A percentile compares a stretch with the other conserved stretches of the same genome.
These are phyloP conservation scores for Candida dajiaensis DNA, from an alignment of 805 yeast genomes.

Conservation along the genomic window DNA sequence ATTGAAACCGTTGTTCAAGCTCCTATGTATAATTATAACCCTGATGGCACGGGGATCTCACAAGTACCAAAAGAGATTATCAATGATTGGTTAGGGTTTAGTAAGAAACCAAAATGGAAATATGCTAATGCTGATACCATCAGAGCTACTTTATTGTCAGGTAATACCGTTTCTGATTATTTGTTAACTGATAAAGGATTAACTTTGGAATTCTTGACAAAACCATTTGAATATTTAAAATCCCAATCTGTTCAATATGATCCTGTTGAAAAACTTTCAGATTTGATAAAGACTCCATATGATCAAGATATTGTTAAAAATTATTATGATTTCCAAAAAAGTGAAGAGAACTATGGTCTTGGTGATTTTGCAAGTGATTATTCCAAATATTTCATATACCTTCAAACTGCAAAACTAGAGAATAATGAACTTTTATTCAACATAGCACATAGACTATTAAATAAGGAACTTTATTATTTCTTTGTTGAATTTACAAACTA, in stretches of 20 bases:
- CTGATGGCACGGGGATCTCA: background rate
- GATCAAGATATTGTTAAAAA: background rate
- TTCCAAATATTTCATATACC: conserved; percentile 1
- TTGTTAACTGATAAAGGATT: conserved; percentile 2
- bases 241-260: background rate
- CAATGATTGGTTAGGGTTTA: background rate
- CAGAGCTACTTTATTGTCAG: conserved; percentile 8
- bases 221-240: background rate
- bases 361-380: conserved; percentile 7
- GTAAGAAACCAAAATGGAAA: background rate
- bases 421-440: conserved; percentile 4
- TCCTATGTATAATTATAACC: background rate
- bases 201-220: conserved; percentile 1
- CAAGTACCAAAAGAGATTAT: background rate
- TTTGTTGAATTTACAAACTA: conserved; percentile 8
- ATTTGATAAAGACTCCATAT: background rate
- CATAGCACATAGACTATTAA: conserved; percentile 6
- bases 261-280: background rate
- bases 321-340: conserved; percentile 1
- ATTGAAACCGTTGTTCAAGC: background rate
- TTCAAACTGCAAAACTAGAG: background rate
- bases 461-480: conserved; percentile 5
- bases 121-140: conserved; percentile 7
- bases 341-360: background rate
- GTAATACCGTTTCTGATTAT: conserved; percentile 1